phyloP scores from a whole-genome alignment of 768 basidiomycete genomes.

The Tulasnella sp. region DNA sequence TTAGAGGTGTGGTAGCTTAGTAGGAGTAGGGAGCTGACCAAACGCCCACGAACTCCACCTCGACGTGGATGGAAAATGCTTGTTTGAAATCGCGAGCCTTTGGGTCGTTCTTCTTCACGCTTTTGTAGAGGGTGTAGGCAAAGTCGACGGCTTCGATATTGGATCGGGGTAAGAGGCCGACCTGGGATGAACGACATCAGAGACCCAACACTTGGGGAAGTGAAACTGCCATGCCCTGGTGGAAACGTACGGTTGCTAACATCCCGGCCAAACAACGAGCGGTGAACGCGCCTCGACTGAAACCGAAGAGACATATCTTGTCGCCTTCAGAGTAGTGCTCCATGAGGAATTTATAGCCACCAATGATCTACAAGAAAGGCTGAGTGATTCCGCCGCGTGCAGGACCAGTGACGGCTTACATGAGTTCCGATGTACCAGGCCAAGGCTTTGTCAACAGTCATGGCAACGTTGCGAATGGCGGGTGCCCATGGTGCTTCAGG shows the following conservation, averaged over 20 bases:
- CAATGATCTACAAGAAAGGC: slow-evolving; percentile 19
- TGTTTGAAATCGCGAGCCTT: slow-evolving; percentile 18
- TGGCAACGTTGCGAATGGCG: slow-evolving; percentile 44
- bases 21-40: not conserved
- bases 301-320: too few species aligned
- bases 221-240: not conserved
- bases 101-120: not conserved
- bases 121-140: slow-evolving; percentile 6
- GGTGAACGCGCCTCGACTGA: slow-evolving; percentile 58
- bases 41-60: slow-evolving; percentile 21
- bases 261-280: slow-evolving; percentile 61
- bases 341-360: slow-evolving; percentile 70
- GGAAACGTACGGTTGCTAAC: not conserved
- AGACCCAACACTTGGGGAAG: not conserved
- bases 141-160: slow-evolving; percentile 8
- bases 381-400: not conserved
- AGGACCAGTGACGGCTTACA: slow-evolving; percentile 26
- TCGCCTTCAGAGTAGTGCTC: slow-evolving; percentile 59
- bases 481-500: slow-evolving; percentile 42
- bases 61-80: slow-evolving; percentile 17
- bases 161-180: slow-evolving; percentile 4
- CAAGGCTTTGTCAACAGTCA: slow-evolving; percentile 18
- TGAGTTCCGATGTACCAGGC: slow-evolving; percentile 15
- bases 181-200: not conserved
- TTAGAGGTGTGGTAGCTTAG: not conserved